These are phyloP conservation scores for Ulota crispa DNA, from an alignment of 225 moss, liverwort and hornwort species.

Conservation along the genomic window DNA sequence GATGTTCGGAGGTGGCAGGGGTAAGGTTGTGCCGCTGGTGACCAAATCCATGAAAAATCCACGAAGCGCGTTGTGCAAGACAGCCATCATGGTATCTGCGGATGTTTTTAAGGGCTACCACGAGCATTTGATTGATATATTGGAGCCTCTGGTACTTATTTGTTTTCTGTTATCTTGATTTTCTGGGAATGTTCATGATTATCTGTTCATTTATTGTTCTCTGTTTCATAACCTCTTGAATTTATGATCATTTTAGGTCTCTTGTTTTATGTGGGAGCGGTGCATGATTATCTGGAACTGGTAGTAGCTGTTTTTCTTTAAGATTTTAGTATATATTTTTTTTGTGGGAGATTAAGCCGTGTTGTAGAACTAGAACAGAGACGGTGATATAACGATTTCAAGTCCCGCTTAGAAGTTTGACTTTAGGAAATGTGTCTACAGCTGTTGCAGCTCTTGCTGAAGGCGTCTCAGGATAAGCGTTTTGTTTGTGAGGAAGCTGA, in stretches of 20 bases:
- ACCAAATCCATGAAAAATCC: slow-evolving; percentile 96
- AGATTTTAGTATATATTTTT: neutral
- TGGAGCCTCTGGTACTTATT: slow-evolving; percentile 82
- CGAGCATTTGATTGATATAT: slow-evolving; percentile 68
- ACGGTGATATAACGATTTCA: neutral
- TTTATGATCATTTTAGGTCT: neutral
- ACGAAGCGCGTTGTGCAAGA: slow-evolving; percentile 95
- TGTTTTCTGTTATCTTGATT: neutral
- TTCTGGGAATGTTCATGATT: neutral
- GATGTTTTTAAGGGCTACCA: slow-evolving; percentile 83
- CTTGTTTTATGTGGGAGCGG: neutral
- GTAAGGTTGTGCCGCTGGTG: slow-evolving; percentile 67
- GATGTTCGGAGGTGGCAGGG: slow-evolving; percentile 42
- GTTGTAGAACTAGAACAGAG: neutral
- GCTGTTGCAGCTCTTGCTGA: slow-evolving; percentile 89
- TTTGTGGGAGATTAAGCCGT: neutral
- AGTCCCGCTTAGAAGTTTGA: slow-evolving; percentile 18
- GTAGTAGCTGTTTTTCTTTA: neutral
- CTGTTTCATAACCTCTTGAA: neutral
- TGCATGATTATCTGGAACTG: neutral
- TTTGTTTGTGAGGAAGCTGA: slow-evolving; percentile 99
- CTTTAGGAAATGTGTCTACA: slow-evolving; percentile 37
- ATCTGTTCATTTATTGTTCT: neutral
- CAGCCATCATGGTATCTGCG: slow-evolving; percentile 88
- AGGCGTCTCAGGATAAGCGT: slow-evolving; percentile 97